phyloP scores from a whole-genome alignment of 2,329 filamentous ascomycete genomes.

The Phialophora tarda region DNA sequence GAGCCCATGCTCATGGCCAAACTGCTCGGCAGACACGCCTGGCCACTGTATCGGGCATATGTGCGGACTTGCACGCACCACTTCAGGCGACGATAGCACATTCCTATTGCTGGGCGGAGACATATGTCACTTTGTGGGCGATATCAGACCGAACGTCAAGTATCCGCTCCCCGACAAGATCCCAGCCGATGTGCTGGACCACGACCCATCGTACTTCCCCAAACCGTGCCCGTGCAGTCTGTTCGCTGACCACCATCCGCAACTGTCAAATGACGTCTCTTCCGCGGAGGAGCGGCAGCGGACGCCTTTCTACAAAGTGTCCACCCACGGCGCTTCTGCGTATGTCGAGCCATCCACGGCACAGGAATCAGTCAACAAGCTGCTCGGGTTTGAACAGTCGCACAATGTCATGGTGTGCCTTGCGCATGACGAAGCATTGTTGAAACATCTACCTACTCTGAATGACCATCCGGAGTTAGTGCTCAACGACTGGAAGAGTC shows the following conservation, averaged over 20 bases:
- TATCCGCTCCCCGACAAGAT: constrained; percentile 39
- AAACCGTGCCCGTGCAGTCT: constrained; percentile 40
- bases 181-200: constrained; percentile 19
- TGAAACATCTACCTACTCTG: constrained; percentile 39
- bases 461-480: constrained; percentile 34
- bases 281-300: constrained; percentile 25
- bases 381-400: constrained; percentile 41
- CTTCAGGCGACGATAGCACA: constrained; percentile 44
- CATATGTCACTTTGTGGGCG: constrained; percentile 50
- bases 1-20: not conserved
- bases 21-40: constrained; percentile 45
- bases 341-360: constrained; percentile 39
- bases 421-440: constrained; percentile 42
- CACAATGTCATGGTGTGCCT: constrained; percentile 41
- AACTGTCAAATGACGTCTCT: constrained; percentile 17
- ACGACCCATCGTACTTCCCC: constrained; percentile 19
- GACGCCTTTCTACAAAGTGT: constrained; percentile 40
- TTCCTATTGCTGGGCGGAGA: constrained; percentile 54
- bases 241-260: constrained; percentile 39
- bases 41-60: constrained; percentile 57
- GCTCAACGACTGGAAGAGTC: constrained; percentile 40
- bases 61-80: constrained; percentile 55
- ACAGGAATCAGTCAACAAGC: constrained; percentile 38
- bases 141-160: constrained; percentile 42
- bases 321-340: constrained; percentile 19